phyloP scores from a whole-genome alignment of 345 rosid species.

The Eucalyptus camaldulensis region DNA sequence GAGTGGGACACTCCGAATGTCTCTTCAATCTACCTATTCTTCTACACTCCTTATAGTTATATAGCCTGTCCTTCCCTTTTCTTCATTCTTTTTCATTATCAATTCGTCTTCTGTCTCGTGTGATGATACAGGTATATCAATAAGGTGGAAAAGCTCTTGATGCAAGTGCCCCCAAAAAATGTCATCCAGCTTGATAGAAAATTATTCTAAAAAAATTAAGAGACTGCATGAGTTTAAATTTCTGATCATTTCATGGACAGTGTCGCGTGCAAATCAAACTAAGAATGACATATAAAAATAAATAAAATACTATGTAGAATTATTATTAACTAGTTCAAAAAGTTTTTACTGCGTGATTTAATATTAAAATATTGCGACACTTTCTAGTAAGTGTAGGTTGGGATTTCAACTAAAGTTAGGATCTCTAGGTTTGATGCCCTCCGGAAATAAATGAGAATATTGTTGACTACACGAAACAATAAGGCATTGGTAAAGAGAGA shows the following conservation, averaged over 20 bases:
- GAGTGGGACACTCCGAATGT: neutral
- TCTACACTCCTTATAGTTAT: neutral
- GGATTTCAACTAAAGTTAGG: neutral
- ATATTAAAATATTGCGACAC: neutral
- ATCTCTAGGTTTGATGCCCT: neutral
- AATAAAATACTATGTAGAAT: neutral
- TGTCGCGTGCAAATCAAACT: neutral
- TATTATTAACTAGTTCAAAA: neutral
- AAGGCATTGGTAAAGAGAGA: neutral
- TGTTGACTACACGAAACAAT: neutral
- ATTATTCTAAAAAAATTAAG: neutral
- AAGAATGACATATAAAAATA: neutral
- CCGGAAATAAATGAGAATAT: neutral
- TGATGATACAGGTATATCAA: neutral
- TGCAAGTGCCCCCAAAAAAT: neutral
- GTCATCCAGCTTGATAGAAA: neutral
- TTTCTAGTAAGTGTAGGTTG: neutral
- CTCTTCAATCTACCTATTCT: neutral
- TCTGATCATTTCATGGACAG: neutral
- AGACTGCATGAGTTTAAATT: neutral
- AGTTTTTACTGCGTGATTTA: accelerated
- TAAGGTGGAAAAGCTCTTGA: neutral
- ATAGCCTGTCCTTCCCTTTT: neutral
- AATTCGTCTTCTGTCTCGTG: neutral
- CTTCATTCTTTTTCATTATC: neutral